Evolutionary conservation across 306 rosid genomes (phyloP), one percentile per base, ranked within the genome.

Genomic region (Psophocarpus tetragonolobus): DNA sequence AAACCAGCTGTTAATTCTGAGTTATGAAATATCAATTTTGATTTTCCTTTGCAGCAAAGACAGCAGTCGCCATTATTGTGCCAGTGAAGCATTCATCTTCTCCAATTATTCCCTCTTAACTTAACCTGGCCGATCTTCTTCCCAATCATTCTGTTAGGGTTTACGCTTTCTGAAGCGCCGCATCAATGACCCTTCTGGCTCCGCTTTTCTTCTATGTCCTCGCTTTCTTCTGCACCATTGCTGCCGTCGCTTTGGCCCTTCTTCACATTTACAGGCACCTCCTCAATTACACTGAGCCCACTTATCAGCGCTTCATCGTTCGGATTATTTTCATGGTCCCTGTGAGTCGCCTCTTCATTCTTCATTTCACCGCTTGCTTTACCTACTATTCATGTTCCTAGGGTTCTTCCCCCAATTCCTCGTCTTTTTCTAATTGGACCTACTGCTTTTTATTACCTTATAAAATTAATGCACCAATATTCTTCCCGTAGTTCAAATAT

Each of bases 271-370:
- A 91, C 76, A 74, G 91, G 72, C 99, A 95, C 78, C 97, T 95
- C 69, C 80, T 88, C 83, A 95, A 95, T 81, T 95, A 95, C 81
- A 95, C 97, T 6, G 99, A 95, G 30, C 99, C 99, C 42, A 92
- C 94, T 75, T 95, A 95, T 75, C 99, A 95, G 86, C 90, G 99
- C 53, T 91, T 83, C 74, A 95, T 95, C 33, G 99, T 92, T 44
- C 92, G 99, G 38, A 95, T 95, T 74, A 82, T 95, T 64, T 95
- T 92, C 73, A 95, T 95, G 99, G 99, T 95, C 30, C 99, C 97
- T 71, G 99, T 94, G 61, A 91, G 96, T 86, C 11, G 8, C 12
- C 36, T 12, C 7, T 63, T 39, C 15, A 57, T 53, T 12, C 7
- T 63, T 39, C 15, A 57, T 13, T 36, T 14, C 56, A 50, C 21